Percentiles rank a stretch among this genome's conserved stretches.
phyloP scores from a whole-genome alignment of 441 rosid species.

The Codiaeum variegatum region DNA sequence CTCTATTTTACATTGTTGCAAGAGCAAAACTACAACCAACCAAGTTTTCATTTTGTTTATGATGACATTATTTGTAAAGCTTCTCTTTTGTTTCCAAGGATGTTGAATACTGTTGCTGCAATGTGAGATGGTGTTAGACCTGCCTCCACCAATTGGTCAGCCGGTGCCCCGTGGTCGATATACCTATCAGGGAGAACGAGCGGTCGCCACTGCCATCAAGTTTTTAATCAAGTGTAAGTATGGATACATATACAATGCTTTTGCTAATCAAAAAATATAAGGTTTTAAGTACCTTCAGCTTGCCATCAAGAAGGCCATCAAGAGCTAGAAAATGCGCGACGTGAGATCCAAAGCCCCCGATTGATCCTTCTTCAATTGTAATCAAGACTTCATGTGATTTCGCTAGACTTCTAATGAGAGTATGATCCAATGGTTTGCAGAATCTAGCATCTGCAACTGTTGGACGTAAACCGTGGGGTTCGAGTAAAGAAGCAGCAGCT shows the following conservation, averaged over 20 bases:
- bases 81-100: conserved; percentile 70
- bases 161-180: conserved; percentile 88
- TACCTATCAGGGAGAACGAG: conserved; percentile 75
- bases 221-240: background rate
- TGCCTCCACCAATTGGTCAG: conserved; percentile 69
- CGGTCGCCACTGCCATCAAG: conserved; percentile 35
- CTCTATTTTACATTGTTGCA: conserved; percentile 12
- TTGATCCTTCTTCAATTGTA: conserved; percentile 92
- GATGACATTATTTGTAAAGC: conserved; percentile 57
- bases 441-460: conserved; percentile 90
- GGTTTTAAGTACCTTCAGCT: conserved; percentile 70
- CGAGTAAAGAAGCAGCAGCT: conserved; percentile 61
- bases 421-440: conserved; percentile 79
- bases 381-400: conserved; percentile 74
- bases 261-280: no score
- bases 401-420: conserved; percentile 67
- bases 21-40: background rate
- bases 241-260: background rate
- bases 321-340: conserved; percentile 89
- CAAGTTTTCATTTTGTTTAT: background rate
- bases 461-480: conserved; percentile 41
- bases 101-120: conserved; percentile 75
- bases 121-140: conserved; percentile 89
- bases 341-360: conserved; percentile 93
- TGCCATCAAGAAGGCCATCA: conserved; percentile 82